Percentiles rank a stretch among this genome's conserved stretches.
Evolutionary conservation across 2,329 filamentous ascomycete species (phyloP).

Genomic region (Colletotrichum caudatum): DNA sequence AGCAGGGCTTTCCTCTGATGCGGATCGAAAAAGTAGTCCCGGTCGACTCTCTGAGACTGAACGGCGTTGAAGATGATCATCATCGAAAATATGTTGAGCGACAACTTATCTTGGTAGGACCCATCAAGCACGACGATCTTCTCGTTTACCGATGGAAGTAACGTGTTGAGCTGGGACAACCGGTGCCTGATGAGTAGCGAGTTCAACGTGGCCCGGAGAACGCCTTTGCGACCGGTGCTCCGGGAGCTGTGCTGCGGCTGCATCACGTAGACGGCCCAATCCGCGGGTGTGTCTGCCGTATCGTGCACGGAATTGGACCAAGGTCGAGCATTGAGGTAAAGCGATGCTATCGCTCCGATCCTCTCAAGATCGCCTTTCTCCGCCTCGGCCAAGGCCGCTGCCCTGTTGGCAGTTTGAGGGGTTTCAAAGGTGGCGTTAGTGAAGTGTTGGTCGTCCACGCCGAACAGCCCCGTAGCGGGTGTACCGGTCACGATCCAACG

Average conservation of each 20-base stretch:
- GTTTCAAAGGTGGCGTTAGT: not conserved
- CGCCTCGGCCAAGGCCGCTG: conserved; percentile 14
- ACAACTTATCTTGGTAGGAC: conserved; percentile 85
- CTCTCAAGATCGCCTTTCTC: conserved; percentile 75
- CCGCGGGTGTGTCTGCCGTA: conserved; percentile 68
- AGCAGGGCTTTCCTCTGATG: conserved; percentile 76
- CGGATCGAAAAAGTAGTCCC: conserved; percentile 90
- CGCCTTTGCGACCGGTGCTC: conserved; percentile 68
- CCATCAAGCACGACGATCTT: conserved; percentile 80
- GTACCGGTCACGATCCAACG: conserved; percentile 94
- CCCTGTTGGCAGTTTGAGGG: conserved; percentile 15
- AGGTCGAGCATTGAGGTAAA: conserved; percentile 81
- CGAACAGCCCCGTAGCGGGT: conserved; percentile 85
- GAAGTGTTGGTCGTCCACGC: conserved; percentile 58
- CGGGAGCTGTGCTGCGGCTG: conserved; percentile 64
- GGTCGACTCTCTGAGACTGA: conserved; percentile 84
- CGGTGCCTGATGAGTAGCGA: conserved; percentile 85
- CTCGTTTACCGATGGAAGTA: conserved; percentile 79
- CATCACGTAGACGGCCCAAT: conserved; percentile 81
- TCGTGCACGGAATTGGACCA: conserved; percentile 75
- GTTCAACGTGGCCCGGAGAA: conserved; percentile 77
- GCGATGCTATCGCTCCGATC: conserved; percentile 72
- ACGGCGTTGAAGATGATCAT: conserved; percentile 88
- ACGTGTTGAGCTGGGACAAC: conserved; percentile 75
- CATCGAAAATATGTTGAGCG: conserved; percentile 86